phyloP scores from a whole-genome alignment of 176 grass and related monocot species.

The Tillandsia leiboldiana region DNA sequence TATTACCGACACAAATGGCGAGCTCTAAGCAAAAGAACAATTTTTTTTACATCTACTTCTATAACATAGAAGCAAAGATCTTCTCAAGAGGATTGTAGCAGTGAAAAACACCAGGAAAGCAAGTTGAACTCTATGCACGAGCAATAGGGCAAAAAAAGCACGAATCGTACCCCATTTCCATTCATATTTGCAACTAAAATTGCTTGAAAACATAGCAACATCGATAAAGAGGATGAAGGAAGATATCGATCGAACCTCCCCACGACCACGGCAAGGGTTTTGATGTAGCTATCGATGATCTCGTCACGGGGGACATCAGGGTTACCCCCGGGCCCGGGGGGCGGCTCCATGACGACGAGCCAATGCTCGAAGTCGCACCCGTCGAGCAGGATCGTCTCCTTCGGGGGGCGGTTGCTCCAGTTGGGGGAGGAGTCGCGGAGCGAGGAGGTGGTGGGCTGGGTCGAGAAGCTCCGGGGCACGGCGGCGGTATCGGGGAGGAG shows the following conservation, averaged over 20 bases:
- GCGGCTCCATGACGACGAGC: conserved; percentile 78
- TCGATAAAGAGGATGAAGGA: not conserved
- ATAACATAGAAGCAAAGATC: too few relatives aligned
- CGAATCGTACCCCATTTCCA: too few relatives aligned
- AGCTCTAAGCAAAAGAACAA: too few relatives aligned
- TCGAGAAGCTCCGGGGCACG: conserved; percentile 22
- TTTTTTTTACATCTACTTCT: too few relatives aligned
- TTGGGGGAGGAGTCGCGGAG: conserved; percentile 56
- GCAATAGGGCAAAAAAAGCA: too few relatives aligned
- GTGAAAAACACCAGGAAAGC: too few relatives aligned
- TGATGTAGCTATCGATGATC: conserved; percentile 80
- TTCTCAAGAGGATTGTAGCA: too few relatives aligned
- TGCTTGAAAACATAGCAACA: not conserved
- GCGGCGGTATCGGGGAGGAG: conserved; percentile 18
- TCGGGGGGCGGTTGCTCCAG: conserved; percentile 73
- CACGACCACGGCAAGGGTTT: conserved; percentile 58
- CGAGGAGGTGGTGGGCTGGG: conserved; percentile 52
- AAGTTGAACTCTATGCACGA: too few relatives aligned
- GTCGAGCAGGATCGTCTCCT: conserved; percentile 76
- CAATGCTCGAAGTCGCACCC: conserved; percentile 91
- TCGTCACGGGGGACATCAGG: conserved; percentile 59
- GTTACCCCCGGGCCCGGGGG: conserved; percentile 29
- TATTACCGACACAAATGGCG: too few relatives aligned
- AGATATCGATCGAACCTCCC: conserved; percentile 37
- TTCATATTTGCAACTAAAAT: too few relatives aligned